phyloP scores from a whole-genome alignment of 768 basidiomycete species.

The Serendipita vermifera region DNA sequence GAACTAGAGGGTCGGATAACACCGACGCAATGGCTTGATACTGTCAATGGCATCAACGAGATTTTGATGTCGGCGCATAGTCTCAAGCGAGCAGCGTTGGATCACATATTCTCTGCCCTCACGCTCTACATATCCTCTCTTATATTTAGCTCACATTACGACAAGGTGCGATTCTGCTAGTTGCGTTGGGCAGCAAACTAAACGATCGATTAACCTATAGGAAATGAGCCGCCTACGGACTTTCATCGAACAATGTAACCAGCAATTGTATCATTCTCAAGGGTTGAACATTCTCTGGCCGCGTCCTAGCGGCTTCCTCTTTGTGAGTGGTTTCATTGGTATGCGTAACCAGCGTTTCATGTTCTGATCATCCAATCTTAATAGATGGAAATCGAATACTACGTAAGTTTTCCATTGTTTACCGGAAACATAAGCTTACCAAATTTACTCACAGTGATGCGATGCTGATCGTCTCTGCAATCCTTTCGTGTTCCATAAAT shows the following conservation, averaged over 20 bases:
- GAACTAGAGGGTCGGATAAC: slow-evolving; percentile 94
- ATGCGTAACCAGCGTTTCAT: slow-evolving; percentile 7
- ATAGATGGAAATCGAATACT: slow-evolving; percentile 92
- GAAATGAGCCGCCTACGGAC: slow-evolving; percentile 58
- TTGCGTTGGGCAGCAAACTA: background rate
- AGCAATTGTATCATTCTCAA: slow-evolving; percentile 62
- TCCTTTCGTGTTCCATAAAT: too few relatives aligned
- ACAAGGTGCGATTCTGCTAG: slow-evolving; percentile 41
- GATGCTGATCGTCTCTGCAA: too few relatives aligned
- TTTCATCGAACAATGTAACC: slow-evolving; percentile 57
- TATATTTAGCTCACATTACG: slow-evolving; percentile 63
- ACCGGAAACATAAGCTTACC: too few relatives aligned
- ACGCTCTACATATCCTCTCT: slow-evolving; percentile 69
- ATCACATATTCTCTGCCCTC: slow-evolving; percentile 67
- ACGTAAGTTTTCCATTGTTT: slow-evolving; percentile 22
- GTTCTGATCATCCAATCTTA: slow-evolving; percentile 1
- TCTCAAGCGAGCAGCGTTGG: slow-evolving; percentile 51
- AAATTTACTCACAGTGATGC: too few relatives aligned
- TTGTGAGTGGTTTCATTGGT: slow-evolving; percentile 44
- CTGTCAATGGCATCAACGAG: slow-evolving; percentile 84
- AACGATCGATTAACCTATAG: slow-evolving; percentile 29
- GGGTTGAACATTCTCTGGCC: slow-evolving; percentile 87
- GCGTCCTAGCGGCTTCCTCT: slow-evolving; percentile 71
- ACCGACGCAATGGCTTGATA: slow-evolving; percentile 78
- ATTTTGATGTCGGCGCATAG: slow-evolving; percentile 79